Evolutionary conservation across 2,329 filamentous ascomycete species (phyloP), one percentile per base, ranked within the genome.

Genomic region (Pseudophaeomoniella oleicola): DNA sequence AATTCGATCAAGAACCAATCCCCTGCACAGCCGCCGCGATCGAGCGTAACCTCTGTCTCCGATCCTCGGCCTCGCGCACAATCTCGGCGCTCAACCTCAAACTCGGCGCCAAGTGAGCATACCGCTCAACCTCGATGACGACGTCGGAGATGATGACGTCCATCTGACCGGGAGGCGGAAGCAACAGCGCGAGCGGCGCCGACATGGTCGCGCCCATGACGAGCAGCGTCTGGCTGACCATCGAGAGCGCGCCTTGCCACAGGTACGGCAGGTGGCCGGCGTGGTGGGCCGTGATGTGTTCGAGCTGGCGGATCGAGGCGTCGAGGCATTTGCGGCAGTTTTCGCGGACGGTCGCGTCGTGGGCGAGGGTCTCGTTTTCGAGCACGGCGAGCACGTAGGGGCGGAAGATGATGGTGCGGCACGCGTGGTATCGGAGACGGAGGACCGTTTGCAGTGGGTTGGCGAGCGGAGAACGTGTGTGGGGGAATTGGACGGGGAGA

Each of bases 191-290:
- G 3, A 88, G 69, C 4, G 77, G 77, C 1, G 77, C 75, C 5
- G 78, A 86, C 75, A 88, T 82, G 12, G 79, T 85, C 12, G 82
- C 81, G 4, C 81, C 83, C 82, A 90, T 88, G 19, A 90, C 73
- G 31, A 90, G 65, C 12, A 90, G 64, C 2, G 80, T 81, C 56
- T 90, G 83, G 4, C 81, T 85, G 15, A 87, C 80, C 51, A 90
- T 83, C 15, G 80, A 86, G 27, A 90, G 67, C 5, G 82, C 81
- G 13, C 82, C 82, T 61, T 88, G 83, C 78, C 81, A 90, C 14
- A 88, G 69, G 57, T 88, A 90, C 10, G 82, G 82, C 62, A 90
- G 78, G 53, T 88, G 82, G 35, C 83, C 82, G 42, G 79, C 80
- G 51, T 86, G 82, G 58, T 88, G 81, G 46, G 79, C 80, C 37